Evolutionary conservation across 2,329 filamentous ascomycete species (phyloP), one percentile per base, ranked within the genome.

Genomic region (Ascomycota sp.): DNA sequence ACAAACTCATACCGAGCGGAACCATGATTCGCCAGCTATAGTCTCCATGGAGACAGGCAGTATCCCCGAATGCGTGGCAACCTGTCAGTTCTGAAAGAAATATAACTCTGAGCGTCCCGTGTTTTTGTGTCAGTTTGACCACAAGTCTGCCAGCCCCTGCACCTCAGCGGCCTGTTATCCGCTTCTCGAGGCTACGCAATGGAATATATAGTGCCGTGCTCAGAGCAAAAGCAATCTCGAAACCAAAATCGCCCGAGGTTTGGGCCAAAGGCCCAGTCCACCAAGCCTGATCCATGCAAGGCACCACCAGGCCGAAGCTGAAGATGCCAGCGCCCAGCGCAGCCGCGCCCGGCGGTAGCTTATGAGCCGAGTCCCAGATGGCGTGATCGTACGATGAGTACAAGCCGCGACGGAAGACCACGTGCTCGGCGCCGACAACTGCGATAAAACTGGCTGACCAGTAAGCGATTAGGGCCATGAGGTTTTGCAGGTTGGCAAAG

Each of bases 171-270:
- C 44, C 46, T 9, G 43, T 43, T 25, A 48, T 30, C 32, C 49
- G 51, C 38, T 53, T 59, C 49, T 68, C 64, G 0, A 57, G 33
- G 43, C 51, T 57, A 6, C 64, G 51, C 9, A 68, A 46, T 3
- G 62, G 61, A 2, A 64, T 33, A 35, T 66, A 68, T 24, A 56
- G 47, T 26, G 66, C 9, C 2, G 48, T 57, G 9, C 61, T 63
- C 36, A 67, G 45, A 25, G 58, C 57, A 43, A 75, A 64, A 0
- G 70, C 70, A 47, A 72, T 51, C 53, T 76, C 72, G 37, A 76
- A 74, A 0, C 72, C 72, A 46, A 76, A 66, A 40, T 76, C 71
- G 0, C 72, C 72, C 9, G 69, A 71, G 27, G 43, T 61, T 48
- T 59, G 50, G 0, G 68, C 70, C 41, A 75, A 65, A 0, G 69